Evolutionary conservation across 495 filamentous ascomycete genomes (phyloP).

Genomic region (Penicillium samsonianum): DNA sequence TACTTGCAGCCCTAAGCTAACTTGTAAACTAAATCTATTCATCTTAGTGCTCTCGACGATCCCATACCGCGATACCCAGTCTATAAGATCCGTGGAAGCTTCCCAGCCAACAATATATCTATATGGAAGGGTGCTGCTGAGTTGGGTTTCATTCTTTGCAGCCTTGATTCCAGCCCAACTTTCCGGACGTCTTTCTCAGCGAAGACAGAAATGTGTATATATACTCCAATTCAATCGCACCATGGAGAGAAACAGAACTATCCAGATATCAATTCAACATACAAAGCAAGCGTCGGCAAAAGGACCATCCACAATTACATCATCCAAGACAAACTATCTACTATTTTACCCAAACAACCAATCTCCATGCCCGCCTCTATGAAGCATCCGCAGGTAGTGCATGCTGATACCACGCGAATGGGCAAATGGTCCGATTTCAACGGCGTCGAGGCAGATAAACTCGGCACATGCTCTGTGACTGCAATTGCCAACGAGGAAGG

Average conservation of each 20-base stretch:
- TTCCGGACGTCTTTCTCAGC: not conserved
- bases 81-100: conserved; percentile 6
- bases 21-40: not conserved
- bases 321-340: not conserved
- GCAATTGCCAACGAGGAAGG: conserved; percentile 3
- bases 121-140: not conserved
- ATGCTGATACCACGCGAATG: not conserved
- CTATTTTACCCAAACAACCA: not conserved
- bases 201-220: not conserved
- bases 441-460: not conserved
- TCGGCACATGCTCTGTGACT: not conserved
- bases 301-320: not conserved
- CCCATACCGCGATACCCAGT: not conserved
- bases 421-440: not conserved
- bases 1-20: not conserved
- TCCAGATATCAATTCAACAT: no score
- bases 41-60: not conserved
- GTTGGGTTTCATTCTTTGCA: conserved; percentile 8
- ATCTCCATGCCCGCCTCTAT: not conserved
- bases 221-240: not conserved
- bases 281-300: not conserved
- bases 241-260: not conserved
- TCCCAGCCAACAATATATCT: conserved; percentile 9
- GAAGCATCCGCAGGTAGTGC: not conserved
- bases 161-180: conserved; percentile 10